phyloP scores from a whole-genome alignment of 495 filamentous ascomycete species.

The Podospora didyma region DNA sequence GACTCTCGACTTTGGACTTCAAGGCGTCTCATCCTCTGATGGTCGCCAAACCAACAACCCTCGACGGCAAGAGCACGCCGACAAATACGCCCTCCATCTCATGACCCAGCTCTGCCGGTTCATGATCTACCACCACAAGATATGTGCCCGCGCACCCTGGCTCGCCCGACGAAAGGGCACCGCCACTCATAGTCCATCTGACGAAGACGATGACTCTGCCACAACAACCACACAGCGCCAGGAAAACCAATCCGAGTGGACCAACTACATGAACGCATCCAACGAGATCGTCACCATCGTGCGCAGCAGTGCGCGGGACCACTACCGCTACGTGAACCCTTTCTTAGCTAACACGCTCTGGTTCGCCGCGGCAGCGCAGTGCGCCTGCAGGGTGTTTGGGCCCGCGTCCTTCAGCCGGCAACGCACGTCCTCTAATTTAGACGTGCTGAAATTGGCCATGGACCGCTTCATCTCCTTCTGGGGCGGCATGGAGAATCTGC shows the following conservation, averaged over 20 bases:
- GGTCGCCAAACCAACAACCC: not conserved
- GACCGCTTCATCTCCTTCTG: constrained; percentile 17
- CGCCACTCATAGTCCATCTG: too few species aligned
- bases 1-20: constrained; percentile 17
- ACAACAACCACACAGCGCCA: too few species aligned
- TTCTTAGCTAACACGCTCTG: constrained; percentile 30
- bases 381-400: constrained; percentile 17
- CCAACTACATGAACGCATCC: constrained; percentile 23
- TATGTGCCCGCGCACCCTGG: constrained; percentile 18
- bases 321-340: constrained; percentile 26
- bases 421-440: constrained; percentile 10
- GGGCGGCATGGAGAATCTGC: constrained; percentile 16
- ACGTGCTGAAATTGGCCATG: constrained; percentile 14
- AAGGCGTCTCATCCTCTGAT: not conserved
- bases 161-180: not conserved
- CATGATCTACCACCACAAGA: constrained; percentile 30
- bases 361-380: constrained; percentile 27
- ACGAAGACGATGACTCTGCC: too few species aligned
- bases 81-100: constrained; percentile 26
- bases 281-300: constrained; percentile 23
- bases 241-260: constrained; percentile 9
- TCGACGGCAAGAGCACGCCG: constrained; percentile 13
- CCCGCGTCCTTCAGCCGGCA: constrained; percentile 10
- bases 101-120: constrained; percentile 30
- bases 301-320: constrained; percentile 14